A percentile compares a stretch with the other conserved stretches of the same genome.
Conservation (phyloP, 768 basidiomycete species). For the Sarcodon aspratus region DNA sequence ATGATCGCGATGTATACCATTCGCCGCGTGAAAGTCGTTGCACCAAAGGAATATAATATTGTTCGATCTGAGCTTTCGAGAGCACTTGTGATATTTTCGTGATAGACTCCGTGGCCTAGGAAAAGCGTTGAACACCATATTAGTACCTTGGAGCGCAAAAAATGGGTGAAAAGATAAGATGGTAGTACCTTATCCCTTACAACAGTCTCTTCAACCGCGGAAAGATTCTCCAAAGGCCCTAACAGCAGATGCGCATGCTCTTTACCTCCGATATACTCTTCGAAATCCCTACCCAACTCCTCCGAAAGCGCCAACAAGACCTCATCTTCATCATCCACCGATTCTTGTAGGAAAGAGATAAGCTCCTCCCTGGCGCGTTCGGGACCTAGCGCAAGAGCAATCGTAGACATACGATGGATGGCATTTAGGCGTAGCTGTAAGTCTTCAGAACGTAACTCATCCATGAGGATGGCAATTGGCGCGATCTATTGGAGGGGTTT, state of each 20-base stretch:
- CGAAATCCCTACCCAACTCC: slow-evolving; percentile 84
- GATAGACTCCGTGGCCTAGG: slow-evolving; percentile 92
- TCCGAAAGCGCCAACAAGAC: slow-evolving; percentile 92
- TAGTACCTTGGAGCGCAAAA: not conserved
- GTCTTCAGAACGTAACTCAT: slow-evolving; percentile 96
- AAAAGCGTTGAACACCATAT: not conserved
- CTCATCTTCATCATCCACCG: slow-evolving; percentile 99
- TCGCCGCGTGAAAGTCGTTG: slow-evolving; percentile 86
- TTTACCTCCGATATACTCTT: slow-evolving; percentile 89
- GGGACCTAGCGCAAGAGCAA: slow-evolving; percentile 91
- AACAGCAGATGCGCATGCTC: slow-evolving; percentile 81
- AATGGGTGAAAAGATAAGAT: not conserved
- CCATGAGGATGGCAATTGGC: slow-evolving; percentile 94
- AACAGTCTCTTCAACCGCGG: slow-evolving; percentile 94
- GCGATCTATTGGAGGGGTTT: slow-evolving; percentile 46
- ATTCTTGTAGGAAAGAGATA: slow-evolving; percentile 94
- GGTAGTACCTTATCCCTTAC: slow-evolving; percentile 85
- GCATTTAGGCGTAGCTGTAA: slow-evolving; percentile 93
- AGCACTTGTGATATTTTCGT: slow-evolving; percentile 78
- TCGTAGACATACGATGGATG: slow-evolving; percentile 95
- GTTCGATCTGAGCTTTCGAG: slow-evolving; percentile 72
- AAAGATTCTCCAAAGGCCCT: slow-evolving; percentile 89
- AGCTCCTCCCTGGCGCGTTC: slow-evolving; percentile 94
- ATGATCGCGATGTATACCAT: slow-evolving; percentile 98
- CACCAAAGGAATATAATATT: slow-evolving; percentile 84